Evolutionary conservation across 164 flowering plant genomes (phyloP).

Genomic region (Paratinospora sagittata): DNA sequence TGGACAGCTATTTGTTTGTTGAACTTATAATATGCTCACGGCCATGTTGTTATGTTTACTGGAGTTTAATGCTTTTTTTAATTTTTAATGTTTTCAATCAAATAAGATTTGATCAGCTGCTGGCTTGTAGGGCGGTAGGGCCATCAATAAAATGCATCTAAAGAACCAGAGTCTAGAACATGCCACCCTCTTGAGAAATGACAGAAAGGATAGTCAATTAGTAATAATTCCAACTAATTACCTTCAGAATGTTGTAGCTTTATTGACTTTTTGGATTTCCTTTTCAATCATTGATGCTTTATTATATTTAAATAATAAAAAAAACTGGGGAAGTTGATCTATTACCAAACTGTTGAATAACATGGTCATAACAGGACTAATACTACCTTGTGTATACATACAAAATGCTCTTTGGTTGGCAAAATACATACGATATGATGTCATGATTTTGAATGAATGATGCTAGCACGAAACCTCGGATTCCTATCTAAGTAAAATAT

Average conservation of each 20-base stretch:
- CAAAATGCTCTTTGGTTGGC: no score
- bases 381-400: neutral
- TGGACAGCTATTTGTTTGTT: neutral
- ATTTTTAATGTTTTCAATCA: neutral
- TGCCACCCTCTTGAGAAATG: neutral
- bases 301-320: neutral
- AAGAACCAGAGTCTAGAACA: neutral
- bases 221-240: constrained; percentile 6
- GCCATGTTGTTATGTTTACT: neutral
- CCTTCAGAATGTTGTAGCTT: constrained; percentile 5
- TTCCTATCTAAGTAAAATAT: neutral
- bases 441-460: neutral
- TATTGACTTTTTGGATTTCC: constrained; percentile 10
- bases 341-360: neutral
- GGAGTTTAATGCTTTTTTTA: neutral
- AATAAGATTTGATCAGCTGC: neutral
- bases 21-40: neutral
- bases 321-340: neutral
- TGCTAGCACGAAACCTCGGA: neutral
- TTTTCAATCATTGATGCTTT: constrained; percentile 9
- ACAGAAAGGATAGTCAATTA: constrained; percentile 1
- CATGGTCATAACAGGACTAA: neutral
- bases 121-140: neutral
- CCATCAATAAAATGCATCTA: neutral
- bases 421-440: neutral